Conservation (phyloP, 148 eudicot genomes). For the Rhododendron molle region DNA sequence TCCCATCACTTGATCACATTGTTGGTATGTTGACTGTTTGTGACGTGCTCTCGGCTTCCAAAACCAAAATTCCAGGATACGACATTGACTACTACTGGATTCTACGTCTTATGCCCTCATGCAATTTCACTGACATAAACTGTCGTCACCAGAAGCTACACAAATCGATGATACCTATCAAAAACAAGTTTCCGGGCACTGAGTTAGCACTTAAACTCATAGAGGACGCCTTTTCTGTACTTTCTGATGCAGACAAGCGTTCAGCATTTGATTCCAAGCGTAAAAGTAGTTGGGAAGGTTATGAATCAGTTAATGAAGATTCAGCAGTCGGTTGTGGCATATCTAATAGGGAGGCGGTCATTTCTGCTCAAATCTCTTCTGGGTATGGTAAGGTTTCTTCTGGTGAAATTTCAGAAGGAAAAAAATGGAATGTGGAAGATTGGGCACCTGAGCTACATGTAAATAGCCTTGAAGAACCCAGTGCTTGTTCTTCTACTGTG, state of each 20-base stretch:
- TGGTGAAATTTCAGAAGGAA: not conserved
- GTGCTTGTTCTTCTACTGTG: conserved; percentile 23
- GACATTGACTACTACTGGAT: conserved; percentile 58
- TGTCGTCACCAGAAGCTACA: conserved; percentile 38
- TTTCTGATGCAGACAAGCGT: conserved; percentile 38
- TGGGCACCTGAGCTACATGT: not conserved
- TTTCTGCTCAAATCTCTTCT: conserved; percentile 7
- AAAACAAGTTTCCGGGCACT: conserved; percentile 43
- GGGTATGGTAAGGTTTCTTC: conserved; percentile 2
- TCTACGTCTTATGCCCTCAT: conserved; percentile 44
- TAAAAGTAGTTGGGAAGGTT: conserved; percentile 27
- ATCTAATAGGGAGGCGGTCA: not conserved
- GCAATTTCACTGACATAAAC: conserved; percentile 29
- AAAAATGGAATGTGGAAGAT: conserved; percentile 1
- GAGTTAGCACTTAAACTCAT: conserved; percentile 42
- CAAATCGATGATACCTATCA: conserved; percentile 36
- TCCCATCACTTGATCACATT: conserved; percentile 32
- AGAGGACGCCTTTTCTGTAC: conserved; percentile 40
- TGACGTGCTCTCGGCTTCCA: conserved; percentile 41
- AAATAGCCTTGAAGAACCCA: conserved; percentile 14
- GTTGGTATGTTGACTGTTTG: conserved; percentile 44
- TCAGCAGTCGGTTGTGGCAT: not conserved
- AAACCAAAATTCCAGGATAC: conserved; percentile 30
- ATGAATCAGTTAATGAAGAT: conserved; percentile 27
- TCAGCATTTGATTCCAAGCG: conserved; percentile 41